A percentile compares a stretch with the other conserved stretches of the same genome.
These are phyloP conservation scores for Pseudogymnoascus sp. DNA, from an alignment of 2,329 filamentous ascomycete genomes.

Conservation along the genomic window DNA sequence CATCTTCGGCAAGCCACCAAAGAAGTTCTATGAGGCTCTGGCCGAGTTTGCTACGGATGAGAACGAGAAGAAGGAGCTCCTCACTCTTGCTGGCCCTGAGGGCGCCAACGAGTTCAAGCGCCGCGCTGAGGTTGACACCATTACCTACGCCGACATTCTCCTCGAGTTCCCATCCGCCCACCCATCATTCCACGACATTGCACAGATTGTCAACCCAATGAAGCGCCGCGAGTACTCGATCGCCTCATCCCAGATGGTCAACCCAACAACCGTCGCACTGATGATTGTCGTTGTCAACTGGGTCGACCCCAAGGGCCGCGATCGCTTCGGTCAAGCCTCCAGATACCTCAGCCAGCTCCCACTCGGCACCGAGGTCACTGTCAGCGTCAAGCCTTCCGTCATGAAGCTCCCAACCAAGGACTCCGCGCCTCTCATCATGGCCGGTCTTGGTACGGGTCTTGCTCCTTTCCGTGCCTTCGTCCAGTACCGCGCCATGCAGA, in stretches of 20 bases:
- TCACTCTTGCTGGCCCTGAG: slow-evolving; percentile 65
- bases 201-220: slow-evolving; percentile 78
- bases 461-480: slow-evolving; percentile 99
- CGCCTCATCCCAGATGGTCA: slow-evolving; percentile 91
- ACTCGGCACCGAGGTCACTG: slow-evolving; percentile 72
- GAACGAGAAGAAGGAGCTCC: slow-evolving; percentile 71
- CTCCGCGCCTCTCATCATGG: slow-evolving; percentile 95
- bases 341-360: slow-evolving; percentile 74
- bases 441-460: slow-evolving; percentile 92
- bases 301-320: slow-evolving; percentile 80
- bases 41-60: slow-evolving; percentile 79
- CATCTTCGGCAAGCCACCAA: slow-evolving; percentile 92
- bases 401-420: slow-evolving; percentile 93
- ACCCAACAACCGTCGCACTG: slow-evolving; percentile 78
- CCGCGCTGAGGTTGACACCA: slow-evolving; percentile 79
- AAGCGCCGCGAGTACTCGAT: slow-evolving; percentile 99
- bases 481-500: slow-evolving; percentile 96
- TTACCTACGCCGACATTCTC: slow-evolving; percentile 85
- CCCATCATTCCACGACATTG: slow-evolving; percentile 79
- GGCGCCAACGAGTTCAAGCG: slow-evolving; percentile 88
- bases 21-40: slow-evolving; percentile 93
- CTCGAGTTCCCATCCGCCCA: slow-evolving; percentile 85
- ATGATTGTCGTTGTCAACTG: slow-evolving; percentile 98
- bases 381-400: slow-evolving; percentile 92
- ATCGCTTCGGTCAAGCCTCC: slow-evolving; percentile 87